Percentiles rank a stretch among this genome's conserved stretches.
phyloP scores from a whole-genome alignment of 2,329 filamentous ascomycete genomes.

The Rhytidhysteron rufulum region DNA sequence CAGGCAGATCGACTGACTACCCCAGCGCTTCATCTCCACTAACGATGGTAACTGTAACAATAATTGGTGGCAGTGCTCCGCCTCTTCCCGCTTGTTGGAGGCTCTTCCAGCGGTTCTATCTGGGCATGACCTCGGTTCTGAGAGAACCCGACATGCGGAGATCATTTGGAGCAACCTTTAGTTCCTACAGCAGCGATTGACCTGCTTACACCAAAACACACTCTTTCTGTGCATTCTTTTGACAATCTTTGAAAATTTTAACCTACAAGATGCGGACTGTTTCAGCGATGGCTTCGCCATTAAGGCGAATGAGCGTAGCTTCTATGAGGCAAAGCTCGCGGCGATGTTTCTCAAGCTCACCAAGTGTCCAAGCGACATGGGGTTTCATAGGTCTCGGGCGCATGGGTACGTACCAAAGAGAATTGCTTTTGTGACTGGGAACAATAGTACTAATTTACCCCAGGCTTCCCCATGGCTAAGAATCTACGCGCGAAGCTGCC shows the following conservation, averaged over 20 bases:
- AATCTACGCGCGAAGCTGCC: conserved; percentile 67
- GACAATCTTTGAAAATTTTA: neutral
- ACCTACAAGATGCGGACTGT: conserved; percentile 20
- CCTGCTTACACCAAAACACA: too few species aligned
- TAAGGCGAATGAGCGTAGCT: conserved; percentile 18
- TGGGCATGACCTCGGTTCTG: conserved; percentile 3
- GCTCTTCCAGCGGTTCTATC: neutral
- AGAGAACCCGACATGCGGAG: conserved; percentile 4
- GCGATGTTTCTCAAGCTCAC: conserved; percentile 43
- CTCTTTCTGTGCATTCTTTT: neutral
- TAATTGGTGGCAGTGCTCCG: neutral
- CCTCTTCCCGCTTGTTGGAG: neutral
- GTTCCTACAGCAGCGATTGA: neutral
- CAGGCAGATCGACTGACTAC: too few species aligned
- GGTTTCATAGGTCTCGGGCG: conserved; percentile 50
- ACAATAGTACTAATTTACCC: conserved; percentile 9
- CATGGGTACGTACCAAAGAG: conserved; percentile 41
- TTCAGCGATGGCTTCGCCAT: conserved; percentile 24
- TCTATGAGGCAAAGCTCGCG: conserved; percentile 19
- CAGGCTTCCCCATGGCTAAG: conserved; percentile 69
- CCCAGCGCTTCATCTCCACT: too few species aligned
- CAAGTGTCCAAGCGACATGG: conserved; percentile 42
- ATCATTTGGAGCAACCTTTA: neutral
- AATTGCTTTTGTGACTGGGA: conserved; percentile 17
- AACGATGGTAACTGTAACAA: neutral